phyloP scores from a whole-genome alignment of 345 rosid genomes.

The Leavenworthia alabamica region DNA sequence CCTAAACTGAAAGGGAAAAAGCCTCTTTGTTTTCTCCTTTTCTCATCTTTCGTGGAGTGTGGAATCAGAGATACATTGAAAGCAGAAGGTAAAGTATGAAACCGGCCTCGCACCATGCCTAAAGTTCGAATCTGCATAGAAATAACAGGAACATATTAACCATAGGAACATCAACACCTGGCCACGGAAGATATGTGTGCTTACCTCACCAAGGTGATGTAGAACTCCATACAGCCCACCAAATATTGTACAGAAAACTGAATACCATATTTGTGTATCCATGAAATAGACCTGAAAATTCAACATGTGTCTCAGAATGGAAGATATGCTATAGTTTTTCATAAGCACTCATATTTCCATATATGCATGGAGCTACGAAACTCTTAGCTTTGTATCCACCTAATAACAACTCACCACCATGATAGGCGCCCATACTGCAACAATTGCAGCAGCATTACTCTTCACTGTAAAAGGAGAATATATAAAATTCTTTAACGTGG shows the following conservation, averaged over 20 bases:
- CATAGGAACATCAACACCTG: conserved; percentile 1
- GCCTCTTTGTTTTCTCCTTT: conserved; percentile 36
- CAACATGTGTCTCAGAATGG: background rate
- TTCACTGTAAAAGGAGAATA: conserved; percentile 46
- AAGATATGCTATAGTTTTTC: background rate
- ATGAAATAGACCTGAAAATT: conserved; percentile 78
- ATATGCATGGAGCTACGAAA: background rate
- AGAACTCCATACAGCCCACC: conserved; percentile 95
- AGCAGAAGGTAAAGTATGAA: conserved; percentile 82
- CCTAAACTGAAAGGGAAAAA: conserved; percentile 39
- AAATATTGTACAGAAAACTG: conserved; percentile 78
- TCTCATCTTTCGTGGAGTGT: conserved; percentile 40
- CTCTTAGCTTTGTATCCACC: background rate
- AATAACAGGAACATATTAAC: conserved; percentile 20
- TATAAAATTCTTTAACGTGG: conserved; percentile 5
- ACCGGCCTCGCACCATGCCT: conserved; percentile 94
- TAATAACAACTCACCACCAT: conserved; percentile 60
- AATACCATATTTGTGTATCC: conserved; percentile 99
- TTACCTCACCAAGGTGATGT: conserved; percentile 98
- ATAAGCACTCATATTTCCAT: background rate
- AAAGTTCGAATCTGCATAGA: conserved; percentile 72
- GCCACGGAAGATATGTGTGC: conserved; percentile 3
- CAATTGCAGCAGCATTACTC: conserved; percentile 83
- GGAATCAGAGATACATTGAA: conserved; percentile 66
- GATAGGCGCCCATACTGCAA: conserved; percentile 93